Percentiles rank a stretch among this genome's conserved stretches.
Evolutionary conservation across 1,284 basidiomycete species (phyloP).

Genomic region (Inonotus obliquus): DNA sequence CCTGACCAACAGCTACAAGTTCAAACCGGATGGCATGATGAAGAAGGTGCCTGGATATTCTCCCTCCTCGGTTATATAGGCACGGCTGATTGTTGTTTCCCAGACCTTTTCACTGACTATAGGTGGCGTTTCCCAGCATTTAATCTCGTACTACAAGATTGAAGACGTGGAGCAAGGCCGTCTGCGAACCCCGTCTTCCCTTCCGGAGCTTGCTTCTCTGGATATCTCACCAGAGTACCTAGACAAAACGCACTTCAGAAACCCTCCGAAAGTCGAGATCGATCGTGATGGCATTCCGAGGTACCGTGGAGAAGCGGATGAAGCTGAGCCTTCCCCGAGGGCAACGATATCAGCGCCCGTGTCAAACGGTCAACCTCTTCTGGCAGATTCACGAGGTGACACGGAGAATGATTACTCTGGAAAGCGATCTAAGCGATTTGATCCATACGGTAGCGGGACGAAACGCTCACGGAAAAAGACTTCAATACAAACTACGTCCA

Average conservation of each 20-base stretch:
- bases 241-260: conserved; percentile 86
- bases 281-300: conserved; percentile 78
- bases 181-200: conserved; percentile 81
- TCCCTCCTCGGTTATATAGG: background rate
- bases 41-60: conserved; percentile 73
- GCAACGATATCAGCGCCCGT: conserved; percentile 40
- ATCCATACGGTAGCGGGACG: conserved; percentile 36
- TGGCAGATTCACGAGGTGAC: conserved; percentile 40
- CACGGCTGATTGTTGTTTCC: conserved; percentile 22
- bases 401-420: conserved; percentile 24
- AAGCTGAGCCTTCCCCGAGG: conserved; percentile 48
- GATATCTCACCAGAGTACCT: conserved; percentile 88
- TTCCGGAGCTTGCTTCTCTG: conserved; percentile 83
- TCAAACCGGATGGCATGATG: conserved; percentile 87
- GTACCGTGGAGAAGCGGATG: conserved; percentile 78
- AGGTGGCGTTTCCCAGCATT: conserved; percentile 82
- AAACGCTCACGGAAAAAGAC: conserved; percentile 8
- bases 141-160: conserved; percentile 94
- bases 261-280: conserved; percentile 83
- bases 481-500: background rate
- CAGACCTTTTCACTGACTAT: conserved; percentile 93
- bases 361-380: conserved; percentile 47
- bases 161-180: conserved; percentile 88
- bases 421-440: conserved; percentile 49
- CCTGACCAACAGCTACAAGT: conserved; percentile 87